Base-by-base conservation (phyloP, 2,329 filamentous ascomycete species). In the Scedosporium boydii region DNA sequence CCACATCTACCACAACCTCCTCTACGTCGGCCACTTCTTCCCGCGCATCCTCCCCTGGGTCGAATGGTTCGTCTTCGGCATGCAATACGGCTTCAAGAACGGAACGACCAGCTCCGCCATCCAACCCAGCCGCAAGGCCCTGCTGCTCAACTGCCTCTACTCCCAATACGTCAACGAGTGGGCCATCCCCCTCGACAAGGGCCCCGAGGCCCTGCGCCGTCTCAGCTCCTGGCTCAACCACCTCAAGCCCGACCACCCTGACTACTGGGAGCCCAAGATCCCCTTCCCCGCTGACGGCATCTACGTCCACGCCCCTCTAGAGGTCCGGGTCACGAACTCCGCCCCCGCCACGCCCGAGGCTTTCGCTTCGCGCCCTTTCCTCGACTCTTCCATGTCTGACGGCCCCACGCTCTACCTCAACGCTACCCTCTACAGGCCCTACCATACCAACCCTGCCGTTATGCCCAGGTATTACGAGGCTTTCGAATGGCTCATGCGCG, bases 161-260 rank as follows among this genome's bases (percentile, higher is more conserved):
- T 93, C 90, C n/a, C 95, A 99, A 72, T 96, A 91, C 69, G 95
- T 99, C 67, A 97, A 99, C 73, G 95, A 99, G 73, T 99, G 95
- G 95, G 93, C 93, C 0, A 82, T 99, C 6, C 93, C 95, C 1
- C 81, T 99, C 1, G 79, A 86, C 66, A 88, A 89, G 67, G 95
- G 95, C 0, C 93, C 93, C 14, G 93, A 97, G 75, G 93, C 91
- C 6, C 84, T 99, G 53, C 82, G 80, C 38, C 86, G 95, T 9
- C 82, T 99, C 12, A 90, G 88, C 46, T 88, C 90, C 58, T 99
- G 95, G 95, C 81, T 99, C 61, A 88, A 87, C 72, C 78, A 77
- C 61, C 76, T 85, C 57, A 72, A 74, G 0, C 78, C 90, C 59
- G 82, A 84, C 18, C 89, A 95, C 68, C 77, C 80, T 2, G 81